Percentiles rank a stretch among this genome's conserved stretches.
These are phyloP conservation scores for Encephalitozoon cuniculi DNA, from an alignment of 371 early-diverging fungal genomes.

Conservation along the genomic window DNA sequence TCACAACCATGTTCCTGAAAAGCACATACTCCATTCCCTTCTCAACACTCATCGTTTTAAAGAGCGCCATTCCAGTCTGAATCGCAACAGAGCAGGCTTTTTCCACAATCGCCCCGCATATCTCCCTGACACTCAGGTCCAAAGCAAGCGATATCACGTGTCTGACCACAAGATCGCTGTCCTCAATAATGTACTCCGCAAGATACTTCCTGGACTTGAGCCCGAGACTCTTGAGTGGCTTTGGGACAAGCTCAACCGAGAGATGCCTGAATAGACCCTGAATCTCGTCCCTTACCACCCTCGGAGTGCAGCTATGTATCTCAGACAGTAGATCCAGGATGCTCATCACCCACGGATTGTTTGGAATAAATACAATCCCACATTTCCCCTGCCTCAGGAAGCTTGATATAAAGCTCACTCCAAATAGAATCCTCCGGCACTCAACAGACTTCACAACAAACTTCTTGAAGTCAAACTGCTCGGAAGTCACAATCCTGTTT, in stretches of 20 bases:
- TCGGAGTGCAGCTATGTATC: conserved; percentile 28
- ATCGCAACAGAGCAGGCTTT: conserved; percentile 34
- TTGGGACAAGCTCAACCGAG: background rate
- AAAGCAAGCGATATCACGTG: conserved; percentile 48
- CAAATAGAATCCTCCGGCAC: conserved; percentile 40
- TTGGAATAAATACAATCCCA: conserved; percentile 44
- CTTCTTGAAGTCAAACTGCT: conserved; percentile 48
- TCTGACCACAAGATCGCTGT: conserved; percentile 8
- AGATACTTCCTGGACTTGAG: conserved; percentile 36
- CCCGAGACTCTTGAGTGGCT: background rate
- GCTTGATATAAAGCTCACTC: conserved; percentile 28
- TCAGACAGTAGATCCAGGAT: conserved; percentile 39
- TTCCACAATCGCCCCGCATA: conserved; percentile 18
- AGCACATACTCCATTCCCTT: conserved; percentile 12
- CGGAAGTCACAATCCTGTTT: conserved; percentile 36
- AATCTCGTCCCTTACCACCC: conserved; percentile 30
- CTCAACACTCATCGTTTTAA: conserved; percentile 21
- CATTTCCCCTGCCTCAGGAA: conserved; percentile 42
- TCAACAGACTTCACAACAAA: conserved; percentile 44
- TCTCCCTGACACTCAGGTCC: conserved; percentile 52
- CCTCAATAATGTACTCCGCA: conserved; percentile 20
- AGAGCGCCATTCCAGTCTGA: conserved; percentile 19
- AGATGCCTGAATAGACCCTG: conserved; percentile 16
- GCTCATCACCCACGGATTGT: conserved; percentile 55
- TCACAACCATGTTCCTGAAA: conserved; percentile 44